These are phyloP conservation scores for Aleurites moluccanus DNA, from an alignment of 441 rosid genomes.

Conservation along the genomic window DNA sequence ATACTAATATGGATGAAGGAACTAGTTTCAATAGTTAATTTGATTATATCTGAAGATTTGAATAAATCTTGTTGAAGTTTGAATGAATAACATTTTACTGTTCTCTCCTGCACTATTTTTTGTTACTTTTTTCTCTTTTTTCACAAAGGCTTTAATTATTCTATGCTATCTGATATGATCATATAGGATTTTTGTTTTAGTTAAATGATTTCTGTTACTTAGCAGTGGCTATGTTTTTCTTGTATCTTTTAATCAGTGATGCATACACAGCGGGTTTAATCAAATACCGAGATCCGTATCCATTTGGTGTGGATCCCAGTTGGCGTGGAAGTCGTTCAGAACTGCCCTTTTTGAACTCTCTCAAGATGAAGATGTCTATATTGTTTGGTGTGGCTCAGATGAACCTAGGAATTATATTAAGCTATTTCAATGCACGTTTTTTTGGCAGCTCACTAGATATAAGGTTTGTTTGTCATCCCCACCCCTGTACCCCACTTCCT, in stretches of 20 bases:
- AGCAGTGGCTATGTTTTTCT: constrained; percentile 14
- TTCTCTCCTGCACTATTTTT: constrained; percentile 14
- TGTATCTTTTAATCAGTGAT: constrained; percentile 55
- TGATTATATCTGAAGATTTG: neutral
- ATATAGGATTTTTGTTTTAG: constrained; percentile 3
- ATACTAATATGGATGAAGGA: neutral
- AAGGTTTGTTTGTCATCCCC: constrained; percentile 41
- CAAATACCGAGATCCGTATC: constrained; percentile 79
- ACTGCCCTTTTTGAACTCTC: constrained; percentile 88
- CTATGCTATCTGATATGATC: neutral
- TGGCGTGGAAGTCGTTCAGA: constrained; percentile 99
- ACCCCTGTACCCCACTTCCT: neutral
- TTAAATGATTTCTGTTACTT: constrained; percentile 14
- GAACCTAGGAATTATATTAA: constrained; percentile 82
- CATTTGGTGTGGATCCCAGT: constrained; percentile 98
- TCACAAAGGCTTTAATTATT: neutral
- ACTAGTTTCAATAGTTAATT: neutral
- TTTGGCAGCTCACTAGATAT: constrained; percentile 72
- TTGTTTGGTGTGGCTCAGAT: constrained; percentile 87
- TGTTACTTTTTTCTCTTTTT: neutral
- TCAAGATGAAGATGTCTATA: constrained; percentile 99
- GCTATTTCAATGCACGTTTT: constrained; percentile 91
- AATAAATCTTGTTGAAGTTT: neutral
- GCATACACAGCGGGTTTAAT: constrained; percentile 67
- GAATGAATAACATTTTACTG: neutral